phyloP scores from a whole-genome alignment of 2,329 filamentous ascomycete genomes.

The Fusarium mexicanum region DNA sequence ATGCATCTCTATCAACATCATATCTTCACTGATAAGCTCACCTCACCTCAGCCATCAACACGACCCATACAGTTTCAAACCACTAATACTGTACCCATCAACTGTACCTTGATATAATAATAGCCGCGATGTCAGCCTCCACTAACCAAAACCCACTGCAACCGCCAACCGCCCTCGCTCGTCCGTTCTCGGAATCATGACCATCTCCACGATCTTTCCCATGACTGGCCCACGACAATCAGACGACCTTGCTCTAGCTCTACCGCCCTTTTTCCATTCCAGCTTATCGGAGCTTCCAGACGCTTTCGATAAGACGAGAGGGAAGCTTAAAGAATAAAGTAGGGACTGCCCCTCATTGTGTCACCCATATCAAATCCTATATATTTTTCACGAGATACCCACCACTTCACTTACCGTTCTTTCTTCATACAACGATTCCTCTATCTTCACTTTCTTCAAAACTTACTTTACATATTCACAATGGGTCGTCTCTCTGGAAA shows the following conservation, averaged over 20 bases:
- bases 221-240: constrained; percentile 16
- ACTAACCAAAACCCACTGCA: constrained; percentile 3
- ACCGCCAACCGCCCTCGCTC: constrained; percentile 20
- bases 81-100: constrained; percentile 12
- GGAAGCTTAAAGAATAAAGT: constrained; percentile 1
- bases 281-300: constrained; percentile 32
- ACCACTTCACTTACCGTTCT: background rate
- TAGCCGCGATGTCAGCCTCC: constrained; percentile 31
- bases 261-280: background rate
- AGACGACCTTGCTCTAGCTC: constrained; percentile 4
- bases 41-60: constrained; percentile 1
- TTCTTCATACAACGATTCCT: background rate
- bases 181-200: constrained; percentile 29
- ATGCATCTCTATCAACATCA: background rate
- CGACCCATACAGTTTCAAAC: constrained; percentile 15
- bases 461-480: constrained; percentile 38
- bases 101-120: background rate
- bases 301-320: constrained; percentile 14
- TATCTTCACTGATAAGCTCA: constrained; percentile 33
- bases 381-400: constrained; percentile 9
- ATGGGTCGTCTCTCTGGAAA: constrained; percentile 66
- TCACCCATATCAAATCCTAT: constrained; percentile 5
- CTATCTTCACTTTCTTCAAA: background rate
- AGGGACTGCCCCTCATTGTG: constrained; percentile 3
- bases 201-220: constrained; percentile 3